phyloP scores from a whole-genome alignment of 1,139 yeast species.

The Debaryomycetaceae sp. region DNA sequence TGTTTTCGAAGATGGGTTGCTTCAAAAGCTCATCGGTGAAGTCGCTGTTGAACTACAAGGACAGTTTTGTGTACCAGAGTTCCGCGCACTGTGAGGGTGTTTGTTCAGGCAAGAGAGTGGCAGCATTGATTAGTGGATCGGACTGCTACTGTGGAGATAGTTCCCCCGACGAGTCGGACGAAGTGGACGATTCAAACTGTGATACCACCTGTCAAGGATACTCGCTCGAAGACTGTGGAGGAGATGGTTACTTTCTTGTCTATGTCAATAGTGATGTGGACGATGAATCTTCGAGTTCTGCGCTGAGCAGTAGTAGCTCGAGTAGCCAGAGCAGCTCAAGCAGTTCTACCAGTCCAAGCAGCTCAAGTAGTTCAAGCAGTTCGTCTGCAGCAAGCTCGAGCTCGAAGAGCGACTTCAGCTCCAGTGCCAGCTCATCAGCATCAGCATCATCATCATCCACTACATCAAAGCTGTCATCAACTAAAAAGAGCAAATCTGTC shows the following conservation, averaged over 20 bases:
- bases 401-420: not conserved
- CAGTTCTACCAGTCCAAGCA: not conserved
- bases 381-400: slow-evolving; percentile 1
- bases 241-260: slow-evolving; percentile 48
- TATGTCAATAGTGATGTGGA: slow-evolving; percentile 31
- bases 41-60: slow-evolving; percentile 20
- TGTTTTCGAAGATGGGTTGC: slow-evolving; percentile 35
- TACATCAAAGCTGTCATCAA: slow-evolving; percentile 5
- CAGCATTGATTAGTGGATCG: slow-evolving; percentile 53
- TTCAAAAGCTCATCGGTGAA: slow-evolving; percentile 23
- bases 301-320: slow-evolving; percentile 1
- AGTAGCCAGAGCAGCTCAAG: slow-evolving; percentile 3
- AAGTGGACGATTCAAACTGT: slow-evolving; percentile 41
- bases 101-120: slow-evolving; percentile 46
- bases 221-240: slow-evolving; percentile 61
- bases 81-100: slow-evolving; percentile 46
- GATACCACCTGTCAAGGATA: slow-evolving; percentile 53
- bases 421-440: not conserved
- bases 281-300: slow-evolving; percentile 4
- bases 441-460: slow-evolving; percentile 2
- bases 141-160: slow-evolving; percentile 61
- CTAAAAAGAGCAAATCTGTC: not conserved
- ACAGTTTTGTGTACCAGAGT: slow-evolving; percentile 46
- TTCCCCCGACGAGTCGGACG: slow-evolving; percentile 29
- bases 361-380: not conserved